Evolutionary conservation across 768 basidiomycete species (phyloP).

Genomic region (Mycena amicta): DNA sequence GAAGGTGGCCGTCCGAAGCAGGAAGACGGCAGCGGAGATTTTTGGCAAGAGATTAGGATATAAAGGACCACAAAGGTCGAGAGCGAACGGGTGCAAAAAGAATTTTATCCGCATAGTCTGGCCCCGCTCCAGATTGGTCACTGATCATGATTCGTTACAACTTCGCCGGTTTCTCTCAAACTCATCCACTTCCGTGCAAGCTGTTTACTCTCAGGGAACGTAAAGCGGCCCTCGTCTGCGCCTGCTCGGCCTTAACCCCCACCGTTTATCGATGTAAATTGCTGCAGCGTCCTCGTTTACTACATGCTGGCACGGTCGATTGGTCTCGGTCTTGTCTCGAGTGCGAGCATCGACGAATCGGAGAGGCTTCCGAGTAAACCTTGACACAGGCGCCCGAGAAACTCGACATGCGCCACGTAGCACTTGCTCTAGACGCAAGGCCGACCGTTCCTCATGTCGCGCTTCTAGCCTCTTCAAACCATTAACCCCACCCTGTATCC

Average conservation of each 20-base stretch:
- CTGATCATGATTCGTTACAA: not conserved
- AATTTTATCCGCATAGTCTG: not conserved
- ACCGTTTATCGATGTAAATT: not conserved
- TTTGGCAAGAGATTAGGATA: not conserved
- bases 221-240: not conserved
- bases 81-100: not conserved
- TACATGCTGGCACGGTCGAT: not conserved
- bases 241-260: not conserved
- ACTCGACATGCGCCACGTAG: not conserved
- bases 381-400: not conserved
- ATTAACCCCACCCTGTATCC: not conserved
- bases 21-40: not conserved
- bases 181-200: not conserved
- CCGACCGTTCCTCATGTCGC: not conserved
- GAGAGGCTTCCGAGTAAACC: not conserved
- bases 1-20: not conserved
- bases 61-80: not conserved
- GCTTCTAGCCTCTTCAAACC: not conserved
- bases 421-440: not conserved
- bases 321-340: not conserved
- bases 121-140: conserved; percentile 1
- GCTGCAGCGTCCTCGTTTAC: not conserved
- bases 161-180: not conserved
- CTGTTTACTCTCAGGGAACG: not conserved
- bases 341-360: not conserved